Percentiles rank a stretch among this genome's conserved stretches.
Conservation (phyloP, 1,284 basidiomycete genomes). For the Xerocomus amazonicus region DNA sequence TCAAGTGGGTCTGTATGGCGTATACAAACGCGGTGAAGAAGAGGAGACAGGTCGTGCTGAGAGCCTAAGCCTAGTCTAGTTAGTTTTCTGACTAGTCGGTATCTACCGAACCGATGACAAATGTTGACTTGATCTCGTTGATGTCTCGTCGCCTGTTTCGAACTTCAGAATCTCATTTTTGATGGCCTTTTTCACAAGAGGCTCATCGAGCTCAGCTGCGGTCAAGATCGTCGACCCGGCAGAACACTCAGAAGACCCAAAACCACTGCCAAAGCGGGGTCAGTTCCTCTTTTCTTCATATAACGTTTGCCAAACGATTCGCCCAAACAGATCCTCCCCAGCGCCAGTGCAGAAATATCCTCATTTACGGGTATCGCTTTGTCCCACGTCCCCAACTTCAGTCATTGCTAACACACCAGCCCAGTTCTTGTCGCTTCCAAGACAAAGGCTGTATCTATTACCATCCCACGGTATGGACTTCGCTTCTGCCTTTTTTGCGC, state of each 20-base stretch:
- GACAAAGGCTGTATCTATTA: conserved; percentile 83
- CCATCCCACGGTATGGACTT: conserved; percentile 64
- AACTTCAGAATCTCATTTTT: conserved; percentile 8
- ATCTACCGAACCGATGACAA: conserved; percentile 20
- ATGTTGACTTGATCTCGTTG: conserved; percentile 9
- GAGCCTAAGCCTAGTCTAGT: conserved; percentile 14
- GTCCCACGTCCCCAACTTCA: conserved; percentile 1
- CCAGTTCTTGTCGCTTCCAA: conserved; percentile 79
- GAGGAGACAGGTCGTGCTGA: conserved; percentile 39
- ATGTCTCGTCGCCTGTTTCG: neutral
- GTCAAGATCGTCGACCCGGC: conserved; percentile 56
- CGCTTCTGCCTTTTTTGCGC: conserved; percentile 8
- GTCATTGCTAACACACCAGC: conserved; percentile 4
- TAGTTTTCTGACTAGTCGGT: conserved; percentile 7
- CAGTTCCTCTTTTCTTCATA: conserved; percentile 10
- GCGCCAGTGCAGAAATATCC: conserved; percentile 81
- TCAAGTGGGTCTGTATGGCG: conserved; percentile 64
- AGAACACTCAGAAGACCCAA: conserved; percentile 35
- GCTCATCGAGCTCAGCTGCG: conserved; percentile 45
- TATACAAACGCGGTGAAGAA: conserved; percentile 63
- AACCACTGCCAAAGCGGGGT: conserved; percentile 44
- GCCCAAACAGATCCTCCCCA: conserved; percentile 55
- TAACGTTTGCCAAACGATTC: conserved; percentile 11
- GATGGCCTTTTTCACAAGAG: conserved; percentile 42
- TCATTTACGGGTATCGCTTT: conserved; percentile 74